Base-by-base conservation (phyloP, 352 stramenopile species). In the Elongisporangium undulatum region DNA sequence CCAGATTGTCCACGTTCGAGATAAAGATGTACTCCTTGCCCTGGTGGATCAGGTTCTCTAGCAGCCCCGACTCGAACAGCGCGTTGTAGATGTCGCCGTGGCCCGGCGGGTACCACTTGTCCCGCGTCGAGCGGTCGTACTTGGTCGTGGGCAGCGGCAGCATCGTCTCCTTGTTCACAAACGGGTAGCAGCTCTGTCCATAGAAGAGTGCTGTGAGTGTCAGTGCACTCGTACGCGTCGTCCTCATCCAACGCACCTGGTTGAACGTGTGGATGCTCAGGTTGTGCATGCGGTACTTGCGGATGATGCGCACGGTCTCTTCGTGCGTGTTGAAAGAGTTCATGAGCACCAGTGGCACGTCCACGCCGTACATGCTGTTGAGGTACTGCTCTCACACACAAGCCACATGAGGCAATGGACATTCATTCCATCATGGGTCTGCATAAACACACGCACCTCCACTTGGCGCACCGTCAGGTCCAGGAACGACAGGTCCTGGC, bases 1-100 rank as follows among this genome's bases (percentile, higher is more conserved):
- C 97, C 9, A 99, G 85, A 71, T 99, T 99, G 80, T 99, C 97
- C 45, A 98, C 98, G 77, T 99, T 99, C 55, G 93, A 99, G 61
- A 99, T 98, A 79, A 99, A 99, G 68, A 99, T 98, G 82, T 99
- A 99, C 71, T 99, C 97, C 69, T 98, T 98, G 61, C 97, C 96
- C 64, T 94, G 84, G 51, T 90, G 87, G 55, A 99, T 96, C 41
- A 99, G 85, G 57, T 90, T 87, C 66, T 99, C 96, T 13, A 99
- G 84, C 66, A 97, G 72, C 4, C 97, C 97, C 0, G 94, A 99
- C 57, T 98, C 97, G 58, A 98, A 97, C 8, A 99, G 75, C 55
- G 97, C 97, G 51, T 98, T 96, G 79, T 99, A 99, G 5, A 99
- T 88, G 74, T 99, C 97, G 63, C 97, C 97, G 71, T 99, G 97